Conservation (phyloP, 2,329 filamentous ascomycete species). For the Alternaria triticimaculans region DNA sequence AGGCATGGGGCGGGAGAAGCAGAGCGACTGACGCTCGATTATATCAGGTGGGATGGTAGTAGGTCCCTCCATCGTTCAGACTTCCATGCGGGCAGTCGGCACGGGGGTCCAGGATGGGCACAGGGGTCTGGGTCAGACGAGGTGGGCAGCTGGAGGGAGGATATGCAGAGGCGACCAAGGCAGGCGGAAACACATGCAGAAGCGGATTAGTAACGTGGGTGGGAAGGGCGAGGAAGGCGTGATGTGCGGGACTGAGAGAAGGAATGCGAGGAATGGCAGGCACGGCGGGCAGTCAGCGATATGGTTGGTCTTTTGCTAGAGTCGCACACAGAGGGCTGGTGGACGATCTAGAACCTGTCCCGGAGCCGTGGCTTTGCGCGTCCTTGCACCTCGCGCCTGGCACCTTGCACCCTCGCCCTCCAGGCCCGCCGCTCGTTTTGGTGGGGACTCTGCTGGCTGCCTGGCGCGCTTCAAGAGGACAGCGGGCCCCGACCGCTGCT, state of each 20-base stretch:
- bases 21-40: slow-evolving; percentile 53
- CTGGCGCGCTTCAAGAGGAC: not conserved
- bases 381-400: slow-evolving; percentile 9
- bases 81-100: slow-evolving; percentile 30
- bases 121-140: slow-evolving; percentile 18
- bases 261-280: slow-evolving; percentile 34
- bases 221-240: slow-evolving; percentile 30
- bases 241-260: slow-evolving; percentile 29
- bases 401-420: not conserved
- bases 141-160: slow-evolving; percentile 9
- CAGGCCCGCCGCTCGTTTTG: not conserved
- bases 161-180: slow-evolving; percentile 9
- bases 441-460: not conserved
- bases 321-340: slow-evolving; percentile 36
- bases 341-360: slow-evolving; percentile 43
- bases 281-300: slow-evolving; percentile 22
- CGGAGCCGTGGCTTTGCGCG: slow-evolving; percentile 35
- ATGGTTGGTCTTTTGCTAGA: slow-evolving; percentile 37
- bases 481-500: not conserved
- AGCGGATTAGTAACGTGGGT: slow-evolving; percentile 26
- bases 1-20: slow-evolving; percentile 49
- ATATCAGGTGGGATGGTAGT: slow-evolving; percentile 46
- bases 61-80: slow-evolving; percentile 39
- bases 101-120: slow-evolving; percentile 21
- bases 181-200: slow-evolving; percentile 28